These are phyloP conservation scores for Leccinum variicolor DNA, from an alignment of 768 basidiomycete species.

Conservation along the genomic window DNA sequence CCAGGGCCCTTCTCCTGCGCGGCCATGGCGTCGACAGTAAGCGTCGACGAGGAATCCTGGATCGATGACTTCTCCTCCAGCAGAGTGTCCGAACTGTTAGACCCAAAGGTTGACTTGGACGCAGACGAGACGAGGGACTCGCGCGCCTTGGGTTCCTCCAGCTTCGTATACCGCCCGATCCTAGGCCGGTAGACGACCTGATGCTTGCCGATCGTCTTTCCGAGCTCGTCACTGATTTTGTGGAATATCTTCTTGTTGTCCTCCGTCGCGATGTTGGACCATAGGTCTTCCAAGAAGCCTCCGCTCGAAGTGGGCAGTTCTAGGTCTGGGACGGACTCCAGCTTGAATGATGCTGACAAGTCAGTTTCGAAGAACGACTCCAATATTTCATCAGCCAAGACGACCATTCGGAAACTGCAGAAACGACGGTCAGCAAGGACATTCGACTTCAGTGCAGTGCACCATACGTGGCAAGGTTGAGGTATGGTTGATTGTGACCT, in stretches of 20 bases:
- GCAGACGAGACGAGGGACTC: conserved; percentile 78
- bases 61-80: not conserved
- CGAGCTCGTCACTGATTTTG: conserved; percentile 90
- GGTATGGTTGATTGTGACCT: conserved; percentile 83
- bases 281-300: conserved; percentile 76
- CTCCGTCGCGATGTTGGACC: conserved; percentile 87
- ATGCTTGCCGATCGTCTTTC: conserved; percentile 91
- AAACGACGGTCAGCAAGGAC: conserved; percentile 8
- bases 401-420: conserved; percentile 93
- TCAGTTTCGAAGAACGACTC: conserved; percentile 97
- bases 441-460: not conserved
- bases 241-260: conserved; percentile 94
- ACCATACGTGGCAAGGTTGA: conserved; percentile 82
- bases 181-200: conserved; percentile 79
- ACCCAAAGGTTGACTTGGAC: conserved; percentile 50
- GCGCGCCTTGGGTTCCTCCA: conserved; percentile 85
- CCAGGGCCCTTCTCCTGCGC: conserved; percentile 21
- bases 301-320: conserved; percentile 58
- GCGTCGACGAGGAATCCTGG: conserved; percentile 43
- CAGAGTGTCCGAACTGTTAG: conserved; percentile 32
- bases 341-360: conserved; percentile 80
- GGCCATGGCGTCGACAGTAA: conserved; percentile 44
- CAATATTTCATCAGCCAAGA: conserved; percentile 92
- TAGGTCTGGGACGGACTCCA: conserved; percentile 66
- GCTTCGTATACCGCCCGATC: conserved; percentile 78